Conservation (phyloP, 225 moss, liverwort and hornwort species). For the Rhytidiadelphus loreus region DNA sequence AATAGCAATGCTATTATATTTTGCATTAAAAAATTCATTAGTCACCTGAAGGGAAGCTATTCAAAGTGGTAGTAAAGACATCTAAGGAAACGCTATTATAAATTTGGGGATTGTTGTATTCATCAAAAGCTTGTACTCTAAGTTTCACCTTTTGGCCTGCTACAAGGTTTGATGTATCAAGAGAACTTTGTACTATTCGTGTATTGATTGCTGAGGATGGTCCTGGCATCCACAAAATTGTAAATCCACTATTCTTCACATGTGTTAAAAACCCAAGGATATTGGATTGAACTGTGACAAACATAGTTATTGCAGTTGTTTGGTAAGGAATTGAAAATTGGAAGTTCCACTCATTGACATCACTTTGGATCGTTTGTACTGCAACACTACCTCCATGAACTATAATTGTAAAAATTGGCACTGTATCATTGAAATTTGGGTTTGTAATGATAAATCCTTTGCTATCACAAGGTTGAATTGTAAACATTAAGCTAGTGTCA, state of each 20-base stretch:
- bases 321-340: constrained; percentile 22
- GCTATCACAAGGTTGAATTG: constrained; percentile 27
- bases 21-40: neutral
- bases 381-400: neutral
- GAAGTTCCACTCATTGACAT: constrained; percentile 10
- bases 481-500: neutral
- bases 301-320: constrained; percentile 7
- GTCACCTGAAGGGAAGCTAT: constrained; percentile 7
- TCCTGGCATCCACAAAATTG: constrained; percentile 26
- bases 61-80: constrained; percentile 20
- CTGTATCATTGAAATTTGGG: constrained; percentile 8
- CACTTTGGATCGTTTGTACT: constrained; percentile 7
- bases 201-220: constrained; percentile 14
- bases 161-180: neutral
- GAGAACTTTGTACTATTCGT: neutral
- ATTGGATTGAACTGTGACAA: constrained; percentile 19
- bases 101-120: constrained; percentile 30
- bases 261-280: neutral
- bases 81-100: constrained; percentile 16
- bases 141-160: constrained; percentile 19
- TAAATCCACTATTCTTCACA: constrained; percentile 44
- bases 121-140: constrained; percentile 24
- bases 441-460: constrained; percentile 30
- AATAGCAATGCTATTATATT: neutral
- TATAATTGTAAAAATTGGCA: constrained; percentile 17